Evolutionary conservation across 2,329 filamentous ascomycete species (phyloP).

Genomic region (Neopestalotiopsis rosae): DNA sequence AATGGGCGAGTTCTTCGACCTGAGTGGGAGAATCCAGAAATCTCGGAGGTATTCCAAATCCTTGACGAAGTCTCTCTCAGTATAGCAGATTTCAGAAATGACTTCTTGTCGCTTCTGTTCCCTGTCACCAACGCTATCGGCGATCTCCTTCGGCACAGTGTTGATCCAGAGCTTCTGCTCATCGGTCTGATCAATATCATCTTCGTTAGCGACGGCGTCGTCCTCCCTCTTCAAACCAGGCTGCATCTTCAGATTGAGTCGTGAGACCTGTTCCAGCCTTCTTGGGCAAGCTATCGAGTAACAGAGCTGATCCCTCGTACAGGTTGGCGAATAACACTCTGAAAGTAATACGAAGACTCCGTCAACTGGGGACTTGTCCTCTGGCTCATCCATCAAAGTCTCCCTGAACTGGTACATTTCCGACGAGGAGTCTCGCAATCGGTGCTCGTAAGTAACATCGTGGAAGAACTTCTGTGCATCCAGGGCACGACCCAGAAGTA

Average conservation of each 20-base stretch:
- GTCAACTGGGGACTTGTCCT: conserved; percentile 77
- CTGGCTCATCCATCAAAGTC: conserved; percentile 83
- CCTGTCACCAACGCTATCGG: conserved; percentile 84
- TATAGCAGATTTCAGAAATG: conserved; percentile 98
- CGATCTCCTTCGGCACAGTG: conserved; percentile 92
- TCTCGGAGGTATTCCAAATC: conserved; percentile 96
- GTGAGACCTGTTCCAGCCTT: conserved; percentile 90
- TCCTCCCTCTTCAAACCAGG: conserved; percentile 78
- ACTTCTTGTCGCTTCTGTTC: conserved; percentile 99
- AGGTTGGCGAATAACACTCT: conserved; percentile 98
- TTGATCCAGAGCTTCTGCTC: conserved; percentile 99
- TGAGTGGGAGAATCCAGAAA: conserved; percentile 96
- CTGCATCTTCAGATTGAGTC: conserved; percentile 91
- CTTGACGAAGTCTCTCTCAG: conserved; percentile 97
- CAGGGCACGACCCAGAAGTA: conserved; percentile 87
- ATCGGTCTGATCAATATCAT: conserved; percentile 82
- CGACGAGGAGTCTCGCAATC: conserved; percentile 88
- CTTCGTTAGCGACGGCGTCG: conserved; percentile 69
- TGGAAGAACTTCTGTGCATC: conserved; percentile 99
- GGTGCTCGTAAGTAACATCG: conserved; percentile 97
- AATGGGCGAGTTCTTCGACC: conserved; percentile 83
- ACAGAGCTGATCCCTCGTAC: conserved; percentile 91
- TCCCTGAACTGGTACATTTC: conserved; percentile 98
- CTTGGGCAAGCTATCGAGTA: conserved; percentile 98
- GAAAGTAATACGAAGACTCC: conserved; percentile 96